A percentile compares a stretch with the other conserved stretches of the same genome.
phyloP scores from a whole-genome alignment of 495 filamentous ascomycete species.

The Hypoxylon crocopeplum region DNA sequence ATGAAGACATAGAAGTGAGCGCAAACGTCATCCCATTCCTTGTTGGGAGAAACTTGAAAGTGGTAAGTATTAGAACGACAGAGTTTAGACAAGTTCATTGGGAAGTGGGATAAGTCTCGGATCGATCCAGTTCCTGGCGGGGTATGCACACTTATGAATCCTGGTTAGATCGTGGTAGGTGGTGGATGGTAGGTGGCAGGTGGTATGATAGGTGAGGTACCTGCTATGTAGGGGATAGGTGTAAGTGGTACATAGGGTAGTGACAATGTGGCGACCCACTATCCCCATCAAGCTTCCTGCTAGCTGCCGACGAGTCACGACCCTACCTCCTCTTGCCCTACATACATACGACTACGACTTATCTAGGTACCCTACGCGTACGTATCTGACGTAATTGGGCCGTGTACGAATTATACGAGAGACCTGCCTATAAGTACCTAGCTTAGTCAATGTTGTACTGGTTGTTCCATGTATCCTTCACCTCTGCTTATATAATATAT shows the following conservation, averaged over 20 bases:
- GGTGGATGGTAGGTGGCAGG: slow-evolving; percentile 3
- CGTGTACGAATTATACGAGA: too few relatives aligned
- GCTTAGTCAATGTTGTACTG: not conserved
- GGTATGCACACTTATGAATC: slow-evolving; percentile 13
- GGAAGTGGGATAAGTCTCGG: slow-evolving; percentile 3
- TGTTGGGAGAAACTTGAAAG: slow-evolving; percentile 3
- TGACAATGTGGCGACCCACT: too few relatives aligned
- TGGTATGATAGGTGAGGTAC: slow-evolving; percentile 1
- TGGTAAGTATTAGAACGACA: not conserved
- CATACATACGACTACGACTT: not conserved
- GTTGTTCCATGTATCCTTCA: too few relatives aligned
- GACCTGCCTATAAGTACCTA: too few relatives aligned
- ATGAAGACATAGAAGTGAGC: slow-evolving; percentile 5
- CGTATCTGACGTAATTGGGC: slow-evolving; percentile 25
- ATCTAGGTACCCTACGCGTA: not conserved
- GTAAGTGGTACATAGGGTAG: too few relatives aligned
- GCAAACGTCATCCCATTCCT: slow-evolving; percentile 19
- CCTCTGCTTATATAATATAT: too few relatives aligned
- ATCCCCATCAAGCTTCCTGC: too few relatives aligned
- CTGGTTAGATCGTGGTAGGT: slow-evolving; percentile 6
- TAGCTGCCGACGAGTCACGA: too few relatives aligned
- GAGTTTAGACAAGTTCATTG: too few relatives aligned
- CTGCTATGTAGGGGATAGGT: too few relatives aligned
- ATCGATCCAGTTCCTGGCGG: slow-evolving; percentile 11
- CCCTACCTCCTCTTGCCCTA: too few relatives aligned